Evolutionary conservation across 257 asterid genomes (phyloP), one percentile per base, ranked within the genome.

Genomic region (Solanum lignicaule): DNA sequence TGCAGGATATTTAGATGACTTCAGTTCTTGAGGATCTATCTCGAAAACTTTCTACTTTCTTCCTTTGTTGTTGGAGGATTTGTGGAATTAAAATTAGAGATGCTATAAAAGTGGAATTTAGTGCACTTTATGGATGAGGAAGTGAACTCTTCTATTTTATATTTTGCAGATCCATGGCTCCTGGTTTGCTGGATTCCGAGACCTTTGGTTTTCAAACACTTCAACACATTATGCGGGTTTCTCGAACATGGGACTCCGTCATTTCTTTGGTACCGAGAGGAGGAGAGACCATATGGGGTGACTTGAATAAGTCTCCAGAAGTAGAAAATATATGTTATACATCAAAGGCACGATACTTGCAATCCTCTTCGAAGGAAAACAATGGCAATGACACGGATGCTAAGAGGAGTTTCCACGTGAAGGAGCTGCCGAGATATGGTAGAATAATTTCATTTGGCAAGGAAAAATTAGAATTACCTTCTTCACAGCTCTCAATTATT

Each of bases 251-350:
- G 85, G 85, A 81, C 85, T 81, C 85, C 29, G 85, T 81, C 29
- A 62, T 81, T 46, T 81, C 85, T 18, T 81, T 81, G 85, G 29
- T 81, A 16, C 85, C 85, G 14, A 81, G 68, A 81, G 85, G 85
- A 46, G 85, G 85, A 81, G 85, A 81, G 85, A 46, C 85, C 36
- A 81, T 81, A 81, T 81, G 85, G 85, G 85, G 85, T 5, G 85
- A 81, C 85, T 46, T 81, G 85, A 46, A 81, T 46, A 11, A 10
- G 68, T 81, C 85, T 81, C 85, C 85, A 81, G 85, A 81, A 81
- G 85, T 81, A 81, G 85, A 81, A 43, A 81, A 81, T 60, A 81
- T 81, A 81, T 81, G 85, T 29, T 20, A 46, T 81, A 81, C 16
- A 3, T 81, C 68, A 29, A 81, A 46, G 68, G 68, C 68, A 10